phyloP scores from a whole-genome alignment of 192 early-diverging fungal species.

The Dissophora globulifera region DNA sequence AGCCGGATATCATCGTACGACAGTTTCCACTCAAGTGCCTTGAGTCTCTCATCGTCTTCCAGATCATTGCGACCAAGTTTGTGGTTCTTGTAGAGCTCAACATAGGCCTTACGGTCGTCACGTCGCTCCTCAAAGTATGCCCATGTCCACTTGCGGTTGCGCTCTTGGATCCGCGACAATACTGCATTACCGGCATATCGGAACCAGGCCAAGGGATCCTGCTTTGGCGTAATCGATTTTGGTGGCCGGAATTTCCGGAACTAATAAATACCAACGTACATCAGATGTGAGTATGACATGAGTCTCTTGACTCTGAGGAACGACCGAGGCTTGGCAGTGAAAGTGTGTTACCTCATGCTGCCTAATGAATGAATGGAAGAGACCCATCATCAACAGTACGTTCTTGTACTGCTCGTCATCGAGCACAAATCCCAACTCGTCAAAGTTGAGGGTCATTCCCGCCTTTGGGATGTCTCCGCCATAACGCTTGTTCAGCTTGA shows the following conservation, averaged over 20 bases:
- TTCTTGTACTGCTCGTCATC: conserved; percentile 92
- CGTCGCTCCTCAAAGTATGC: conserved; percentile 81
- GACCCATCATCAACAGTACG: conserved; percentile 78
- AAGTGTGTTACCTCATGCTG: conserved; percentile 68
- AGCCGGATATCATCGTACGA: conserved; percentile 91
- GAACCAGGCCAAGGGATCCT: conserved; percentile 89
- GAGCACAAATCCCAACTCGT: conserved; percentile 91
- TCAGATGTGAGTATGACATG: too few relatives aligned
- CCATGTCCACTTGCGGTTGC: conserved; percentile 88
- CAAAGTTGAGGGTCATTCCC: conserved; percentile 81
- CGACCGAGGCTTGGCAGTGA: neutral
- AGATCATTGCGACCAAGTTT: conserved; percentile 59
- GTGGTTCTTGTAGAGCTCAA: conserved; percentile 76
- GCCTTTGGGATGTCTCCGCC: conserved; percentile 65
- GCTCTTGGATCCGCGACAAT: conserved; percentile 88
- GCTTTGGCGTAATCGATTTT: conserved; percentile 79
- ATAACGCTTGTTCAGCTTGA: conserved; percentile 79
- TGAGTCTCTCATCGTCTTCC: conserved; percentile 66
- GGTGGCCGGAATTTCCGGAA: conserved; percentile 90
- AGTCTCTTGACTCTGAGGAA: neutral
- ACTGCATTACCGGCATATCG: conserved; percentile 80
- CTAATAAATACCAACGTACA: conserved; percentile 50
- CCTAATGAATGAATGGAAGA: conserved; percentile 85
- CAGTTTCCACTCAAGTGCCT: conserved; percentile 77
- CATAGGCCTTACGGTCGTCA: conserved; percentile 80